Base-by-base conservation (phyloP, 495 filamentous ascomycete genomes). In the Beverwykella pulmonaria region DNA sequence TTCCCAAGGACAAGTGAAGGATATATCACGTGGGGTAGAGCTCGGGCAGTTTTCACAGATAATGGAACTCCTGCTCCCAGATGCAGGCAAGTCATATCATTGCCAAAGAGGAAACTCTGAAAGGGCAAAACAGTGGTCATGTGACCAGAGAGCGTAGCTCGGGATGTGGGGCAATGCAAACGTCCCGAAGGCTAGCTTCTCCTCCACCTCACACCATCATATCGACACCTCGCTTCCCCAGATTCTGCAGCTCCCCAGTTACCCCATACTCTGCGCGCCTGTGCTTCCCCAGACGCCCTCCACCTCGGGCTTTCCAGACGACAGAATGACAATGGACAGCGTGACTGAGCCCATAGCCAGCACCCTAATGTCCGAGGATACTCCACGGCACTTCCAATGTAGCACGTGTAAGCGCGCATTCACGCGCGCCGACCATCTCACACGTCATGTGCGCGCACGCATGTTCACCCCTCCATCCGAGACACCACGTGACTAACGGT, bases 401-500 rank as follows among this genome's bases (percentile, higher is more conserved):
- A 65, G 73, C 23, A 69, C 69, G 23, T 76, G 74, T 55, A 61
- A 59, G 22, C 70, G 67, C 27, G 66, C 60, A 29, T 76, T 74
- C 48, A 68, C 71, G 4, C 65, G 74, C 8, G 54, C 69, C 1
- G 73, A 76, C 56, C 71, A 75, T 54, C 60, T 76, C 17, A 65
- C 65, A 25, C 71, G 74, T 17, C 74, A 76, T 64, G 73, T 76
- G 2, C 68, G 74, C 23, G 63, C 70, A 56, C 74, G 68, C 67
- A 44, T 6, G 68, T 64, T 29, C 26, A 17, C n/a, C 20, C 22
- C 9, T 22, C 19, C 27, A 12, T 1, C n/a, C 26, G 17, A 17
- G 7, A 27, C 32, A 27, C 52, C 50, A 55, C 14, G 30, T 56
- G 36, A 52, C 61, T 59, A 0, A 58, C 27, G 3, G n/a, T 12